phyloP scores from a whole-genome alignment of 2,329 filamentous ascomycete species.

The Colletotrichum gigasporum region DNA sequence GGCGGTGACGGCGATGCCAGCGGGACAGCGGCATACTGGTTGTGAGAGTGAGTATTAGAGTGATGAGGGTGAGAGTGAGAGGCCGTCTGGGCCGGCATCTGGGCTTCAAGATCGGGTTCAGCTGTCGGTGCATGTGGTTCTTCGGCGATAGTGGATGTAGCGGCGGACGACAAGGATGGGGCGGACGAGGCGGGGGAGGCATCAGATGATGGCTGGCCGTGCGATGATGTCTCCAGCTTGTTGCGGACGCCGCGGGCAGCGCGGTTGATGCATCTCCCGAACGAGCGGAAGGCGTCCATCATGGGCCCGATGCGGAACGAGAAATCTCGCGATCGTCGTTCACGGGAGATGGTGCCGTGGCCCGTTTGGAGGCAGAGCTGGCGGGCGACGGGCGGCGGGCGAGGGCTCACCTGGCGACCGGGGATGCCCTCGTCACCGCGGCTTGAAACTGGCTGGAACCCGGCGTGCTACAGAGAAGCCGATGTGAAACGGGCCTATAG shows the following conservation, averaged over 20 bases:
- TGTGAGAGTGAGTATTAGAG: no score
- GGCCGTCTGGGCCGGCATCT: constrained; percentile 13
- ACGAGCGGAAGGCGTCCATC: constrained; percentile 28
- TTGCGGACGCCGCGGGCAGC: constrained; percentile 24
- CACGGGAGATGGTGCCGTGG: constrained; percentile 1
- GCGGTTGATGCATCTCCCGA: constrained; percentile 26
- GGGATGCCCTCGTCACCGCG: constrained; percentile 26
- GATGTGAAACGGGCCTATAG: constrained; percentile 27
- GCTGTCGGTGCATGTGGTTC: constrained; percentile 9
- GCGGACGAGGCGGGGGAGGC: constrained; percentile 7
- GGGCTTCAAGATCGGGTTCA: constrained; percentile 28
- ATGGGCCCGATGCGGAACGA: constrained; percentile 10
- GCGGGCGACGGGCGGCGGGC: background rate
- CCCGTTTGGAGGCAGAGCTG: background rate
- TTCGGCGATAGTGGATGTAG: constrained; percentile 26
- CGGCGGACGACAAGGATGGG: constrained; percentile 28
- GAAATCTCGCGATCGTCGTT: background rate
- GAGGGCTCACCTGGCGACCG: constrained; percentile 12
- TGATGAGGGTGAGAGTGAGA: constrained; percentile 14
- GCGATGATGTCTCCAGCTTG: no score
- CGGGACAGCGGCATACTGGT: no score
- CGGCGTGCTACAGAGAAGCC: constrained; percentile 27
- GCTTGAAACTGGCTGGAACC: constrained; percentile 31
- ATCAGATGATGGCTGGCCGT: constrained; percentile 8
- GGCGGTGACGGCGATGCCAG: constrained; percentile 6